Evolutionary conservation across 1,284 basidiomycete genomes (phyloP), one percentile per base, ranked within the genome.

Genomic region (Microbotryum lychnidis-dioicae): DNA sequence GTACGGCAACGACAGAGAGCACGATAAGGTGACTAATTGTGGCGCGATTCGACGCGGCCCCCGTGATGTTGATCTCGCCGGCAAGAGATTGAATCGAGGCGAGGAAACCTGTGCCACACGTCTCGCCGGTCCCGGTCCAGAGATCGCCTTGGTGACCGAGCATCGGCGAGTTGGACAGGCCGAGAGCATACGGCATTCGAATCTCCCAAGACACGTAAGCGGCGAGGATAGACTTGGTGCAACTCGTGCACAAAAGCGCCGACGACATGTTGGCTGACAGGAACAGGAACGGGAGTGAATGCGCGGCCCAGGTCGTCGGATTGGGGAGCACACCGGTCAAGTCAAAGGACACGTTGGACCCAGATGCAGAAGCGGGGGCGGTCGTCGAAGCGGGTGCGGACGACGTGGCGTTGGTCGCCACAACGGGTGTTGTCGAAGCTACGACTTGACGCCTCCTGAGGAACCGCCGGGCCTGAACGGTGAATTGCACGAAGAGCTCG

Each of bases 221-320:
- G 7, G 83, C 81, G 68, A 94, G 73, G 73, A 91, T 77, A 68
- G 81, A 81, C 73, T 86, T 83, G 20, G 88, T 84, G 83, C 91
- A 96, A 6, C 84, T 71, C 3, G 81, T 85, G 83, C 91, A 96
- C 59, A 93, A 84, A 46, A 77, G 61, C 48, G 75, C 71, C 42
- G 79, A 75, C 54, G 79, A 46, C 73, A 83, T 78, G 67, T 72
- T 68, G 50, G 85, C 77, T 58, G 79, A 74, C 71, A 88, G 81
- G 84, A 87, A 84, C 69, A 94, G 78, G 86, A 90, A 93, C 48
- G 83, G 78, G 57, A 93, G 76, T 79, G 87, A 87, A 74, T 80
- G 80, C 45, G 72, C 59, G 62, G 76, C 71, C 79, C 83, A 90
- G 20, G 84, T 84, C 14, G 82, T 81, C 47, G 80, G 76, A 79